These are phyloP conservation scores for Scedosporium dehoogii DNA, from an alignment of 2,329 filamentous ascomycete genomes.

Conservation along the genomic window DNA sequence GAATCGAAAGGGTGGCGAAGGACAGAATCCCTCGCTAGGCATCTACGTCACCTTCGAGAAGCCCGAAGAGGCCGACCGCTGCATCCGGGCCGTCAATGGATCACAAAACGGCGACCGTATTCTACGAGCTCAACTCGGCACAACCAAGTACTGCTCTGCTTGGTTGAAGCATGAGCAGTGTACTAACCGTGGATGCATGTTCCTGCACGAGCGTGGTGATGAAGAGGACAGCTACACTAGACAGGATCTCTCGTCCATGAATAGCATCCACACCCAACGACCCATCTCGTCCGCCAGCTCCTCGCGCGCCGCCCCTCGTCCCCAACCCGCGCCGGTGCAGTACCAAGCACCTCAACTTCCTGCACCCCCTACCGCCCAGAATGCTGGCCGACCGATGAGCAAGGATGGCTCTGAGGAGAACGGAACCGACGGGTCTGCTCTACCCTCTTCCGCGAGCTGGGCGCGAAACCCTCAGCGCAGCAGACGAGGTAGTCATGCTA, in stretches of 20 bases:
- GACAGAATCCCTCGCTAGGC: slow-evolving; percentile 77
- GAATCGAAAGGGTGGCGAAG: slow-evolving; percentile 72
- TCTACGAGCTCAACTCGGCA: slow-evolving; percentile 70
- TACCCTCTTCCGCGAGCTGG: slow-evolving; percentile 92
- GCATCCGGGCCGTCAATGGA: slow-evolving; percentile 86
- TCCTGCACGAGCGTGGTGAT: slow-evolving; percentile 95
- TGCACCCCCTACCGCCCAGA: slow-evolving; percentile 32
- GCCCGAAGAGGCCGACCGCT: slow-evolving; percentile 80
- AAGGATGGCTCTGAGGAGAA: slow-evolving; percentile 62
- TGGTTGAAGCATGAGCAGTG: slow-evolving; percentile 92
- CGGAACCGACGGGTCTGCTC: slow-evolving; percentile 72
- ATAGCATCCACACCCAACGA: slow-evolving; percentile 73
- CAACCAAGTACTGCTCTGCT: slow-evolving; percentile 97
- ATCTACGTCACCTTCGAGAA: slow-evolving; percentile 97
- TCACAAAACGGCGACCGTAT: slow-evolving; percentile 83
- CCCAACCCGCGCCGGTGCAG: not conserved
- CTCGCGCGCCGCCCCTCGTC: slow-evolving; percentile 42
- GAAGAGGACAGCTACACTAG: slow-evolving; percentile 94
- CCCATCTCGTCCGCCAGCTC: slow-evolving; percentile 46
- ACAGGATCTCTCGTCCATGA: slow-evolving; percentile 90
- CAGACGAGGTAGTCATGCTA: slow-evolving; percentile 68
- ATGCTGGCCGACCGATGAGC: slow-evolving; percentile 69
- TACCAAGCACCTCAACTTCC: slow-evolving; percentile 2
- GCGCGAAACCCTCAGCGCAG: slow-evolving; percentile 61
- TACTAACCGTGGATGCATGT: slow-evolving; percentile 95